A percentile compares a stretch with the other conserved stretches of the same genome.
These are phyloP conservation scores for Lasiosphaeria hispida DNA, from an alignment of 495 filamentous ascomycete genomes.

Conservation along the genomic window DNA sequence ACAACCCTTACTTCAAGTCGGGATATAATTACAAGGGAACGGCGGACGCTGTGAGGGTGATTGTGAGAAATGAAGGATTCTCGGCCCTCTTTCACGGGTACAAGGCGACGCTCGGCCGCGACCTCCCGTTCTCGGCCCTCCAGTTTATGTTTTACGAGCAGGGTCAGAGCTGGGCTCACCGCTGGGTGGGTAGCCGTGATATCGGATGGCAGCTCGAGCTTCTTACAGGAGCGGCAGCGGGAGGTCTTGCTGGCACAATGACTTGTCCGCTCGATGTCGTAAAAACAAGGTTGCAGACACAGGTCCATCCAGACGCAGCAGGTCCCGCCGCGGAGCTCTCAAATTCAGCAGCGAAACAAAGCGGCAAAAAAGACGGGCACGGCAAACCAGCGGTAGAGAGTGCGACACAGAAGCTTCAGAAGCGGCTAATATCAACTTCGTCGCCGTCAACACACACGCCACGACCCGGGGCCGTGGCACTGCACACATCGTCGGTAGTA, in stretches of 20 bases:
- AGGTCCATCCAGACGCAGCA: constrained; percentile 57
- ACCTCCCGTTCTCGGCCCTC: constrained; percentile 90
- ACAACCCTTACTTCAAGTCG: constrained; percentile 88
- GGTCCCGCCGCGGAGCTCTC: neutral
- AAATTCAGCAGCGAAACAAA: constrained; percentile 4
- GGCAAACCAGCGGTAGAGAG: constrained; percentile 15
- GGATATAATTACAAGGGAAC: constrained; percentile 92
- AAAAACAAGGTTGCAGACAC: constrained; percentile 96
- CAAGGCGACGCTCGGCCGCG: constrained; percentile 89
- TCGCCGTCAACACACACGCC: constrained; percentile 76
- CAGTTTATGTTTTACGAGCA: constrained; percentile 99
- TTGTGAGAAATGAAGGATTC: constrained; percentile 76
- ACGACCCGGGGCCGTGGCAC: constrained; percentile 66
- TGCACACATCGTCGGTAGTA: constrained; percentile 85
- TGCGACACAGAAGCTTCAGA: constrained; percentile 42
- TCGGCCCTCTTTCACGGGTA: constrained; percentile 90
- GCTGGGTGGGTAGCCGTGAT: constrained; percentile 65
- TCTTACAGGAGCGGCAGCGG: constrained; percentile 84
- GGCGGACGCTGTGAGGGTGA: constrained; percentile 75
- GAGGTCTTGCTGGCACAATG: constrained; percentile 88
- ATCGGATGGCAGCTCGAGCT: constrained; percentile 86
- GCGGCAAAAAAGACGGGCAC: constrained; percentile 17
- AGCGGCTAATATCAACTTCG: constrained; percentile 77
- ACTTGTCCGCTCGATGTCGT: constrained; percentile 97
- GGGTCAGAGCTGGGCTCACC: constrained; percentile 74